phyloP scores from a whole-genome alignment of 2,329 filamentous ascomycete genomes.

The Phyllosticta citrichinensis region DNA sequence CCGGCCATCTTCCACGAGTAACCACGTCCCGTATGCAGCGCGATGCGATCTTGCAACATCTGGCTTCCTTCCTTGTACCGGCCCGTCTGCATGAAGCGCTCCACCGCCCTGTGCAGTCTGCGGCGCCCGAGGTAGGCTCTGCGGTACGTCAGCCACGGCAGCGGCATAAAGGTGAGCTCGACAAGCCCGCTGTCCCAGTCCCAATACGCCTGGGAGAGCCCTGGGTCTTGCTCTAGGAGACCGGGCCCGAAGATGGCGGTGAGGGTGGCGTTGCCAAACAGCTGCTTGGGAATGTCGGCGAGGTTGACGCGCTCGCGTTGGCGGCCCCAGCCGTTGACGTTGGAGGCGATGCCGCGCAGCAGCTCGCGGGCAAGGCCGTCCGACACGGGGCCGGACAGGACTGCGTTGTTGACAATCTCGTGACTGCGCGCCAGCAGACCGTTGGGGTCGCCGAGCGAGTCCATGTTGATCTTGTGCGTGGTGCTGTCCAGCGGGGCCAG shows the following conservation, averaged over 20 bases:
- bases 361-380: background rate
- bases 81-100: constrained; percentile 19
- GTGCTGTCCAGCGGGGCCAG: constrained; percentile 28
- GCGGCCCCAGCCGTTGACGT: background rate
- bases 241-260: constrained; percentile 37
- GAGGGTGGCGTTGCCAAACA: constrained; percentile 19
- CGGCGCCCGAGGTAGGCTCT: constrained; percentile 30
- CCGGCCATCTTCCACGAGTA: constrained; percentile 15
- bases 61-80: constrained; percentile 15
- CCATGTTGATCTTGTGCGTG: background rate
- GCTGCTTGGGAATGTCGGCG: background rate
- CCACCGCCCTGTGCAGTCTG: constrained; percentile 18
- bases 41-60: constrained; percentile 18
- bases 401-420: constrained; percentile 2
- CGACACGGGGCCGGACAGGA: background rate
- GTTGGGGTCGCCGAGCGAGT: constrained; percentile 1
- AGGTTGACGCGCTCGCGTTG: background rate
- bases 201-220: constrained; percentile 32
- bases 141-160: constrained; percentile 27
- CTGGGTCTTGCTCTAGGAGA: constrained; percentile 28
- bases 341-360: background rate
- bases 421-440: background rate
- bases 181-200: constrained; percentile 30
- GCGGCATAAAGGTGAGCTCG: constrained; percentile 15
- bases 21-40: constrained; percentile 14